Percentiles rank a stretch among this genome's conserved stretches.
Conservation (phyloP, 2,329 filamentous ascomycete genomes). For the Fusarium palustre region DNA sequence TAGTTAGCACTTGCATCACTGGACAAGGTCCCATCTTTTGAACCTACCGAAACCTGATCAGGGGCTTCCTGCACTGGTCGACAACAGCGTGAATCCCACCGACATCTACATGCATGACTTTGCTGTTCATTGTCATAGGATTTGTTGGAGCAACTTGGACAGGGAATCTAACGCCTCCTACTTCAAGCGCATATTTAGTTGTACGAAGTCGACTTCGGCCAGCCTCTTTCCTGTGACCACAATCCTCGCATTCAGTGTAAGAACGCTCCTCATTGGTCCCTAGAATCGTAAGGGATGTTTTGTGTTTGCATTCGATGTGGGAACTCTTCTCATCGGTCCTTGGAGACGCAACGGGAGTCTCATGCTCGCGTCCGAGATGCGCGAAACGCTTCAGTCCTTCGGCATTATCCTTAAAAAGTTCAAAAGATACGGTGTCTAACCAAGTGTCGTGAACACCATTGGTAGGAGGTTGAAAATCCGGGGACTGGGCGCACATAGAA, state of each 20-base stretch:
- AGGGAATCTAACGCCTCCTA: constrained; percentile 10
- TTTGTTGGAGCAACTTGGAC: constrained; percentile 20
- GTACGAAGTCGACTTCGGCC: neutral
- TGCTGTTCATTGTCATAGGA: constrained; percentile 27
- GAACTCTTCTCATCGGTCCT: too few species aligned
- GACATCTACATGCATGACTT: constrained; percentile 18
- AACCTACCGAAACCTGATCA: constrained; percentile 38
- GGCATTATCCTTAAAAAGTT: neutral
- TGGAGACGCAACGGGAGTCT: too few species aligned
- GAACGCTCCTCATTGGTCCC: neutral
- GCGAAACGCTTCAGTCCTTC: too few species aligned
- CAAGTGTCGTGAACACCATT: neutral
- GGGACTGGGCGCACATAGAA: neutral
- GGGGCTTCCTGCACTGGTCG: constrained; percentile 8
- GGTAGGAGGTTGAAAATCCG: neutral
- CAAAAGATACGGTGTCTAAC: neutral
- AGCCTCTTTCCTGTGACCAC: constrained; percentile 1
- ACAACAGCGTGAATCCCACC: constrained; percentile 33
- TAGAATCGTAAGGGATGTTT: constrained; percentile 16
- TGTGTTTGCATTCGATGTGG: neutral
- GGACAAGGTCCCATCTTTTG: neutral
- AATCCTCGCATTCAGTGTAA: constrained; percentile 27
- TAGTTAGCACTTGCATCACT: constrained; percentile 5
- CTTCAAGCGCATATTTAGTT: neutral
- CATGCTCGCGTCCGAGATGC: too few species aligned